Conservation (phyloP, 2,329 filamentous ascomycete genomes). For the Leptographium flavum region DNA sequence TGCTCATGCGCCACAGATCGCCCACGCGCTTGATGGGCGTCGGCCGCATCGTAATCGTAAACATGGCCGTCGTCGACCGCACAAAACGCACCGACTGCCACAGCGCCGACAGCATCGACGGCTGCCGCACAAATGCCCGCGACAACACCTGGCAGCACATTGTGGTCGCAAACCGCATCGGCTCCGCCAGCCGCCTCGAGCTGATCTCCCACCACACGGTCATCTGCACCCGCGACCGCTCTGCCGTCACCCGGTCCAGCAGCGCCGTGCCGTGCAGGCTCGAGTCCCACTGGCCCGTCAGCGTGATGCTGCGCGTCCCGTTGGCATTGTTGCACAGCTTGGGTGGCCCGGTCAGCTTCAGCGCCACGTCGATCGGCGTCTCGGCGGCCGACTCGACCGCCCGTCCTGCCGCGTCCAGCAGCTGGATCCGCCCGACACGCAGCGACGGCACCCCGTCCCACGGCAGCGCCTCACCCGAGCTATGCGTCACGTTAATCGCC, state of each 20-base stretch:
- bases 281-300: conserved; percentile 94
- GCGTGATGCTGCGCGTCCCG: conserved; percentile 72
- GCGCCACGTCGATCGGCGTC: conserved; percentile 59
- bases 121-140: conserved; percentile 69
- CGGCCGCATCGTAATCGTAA: conserved; percentile 73
- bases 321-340: conserved; percentile 75
- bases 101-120: conserved; percentile 73
- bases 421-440: conserved; percentile 64
- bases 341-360: conserved; percentile 67
- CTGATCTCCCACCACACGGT: conserved; percentile 74
- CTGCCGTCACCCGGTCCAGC: conserved; percentile 84
- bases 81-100: conserved; percentile 79
- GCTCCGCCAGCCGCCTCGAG: conserved; percentile 64
- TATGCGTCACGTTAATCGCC: conserved; percentile 78
- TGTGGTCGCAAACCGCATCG: conserved; percentile 75
- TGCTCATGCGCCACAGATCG: conserved; percentile 94
- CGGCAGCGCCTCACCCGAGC: conserved; percentile 71
- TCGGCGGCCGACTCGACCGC: neutral
- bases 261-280: conserved; percentile 84
- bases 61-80: conserved; percentile 74
- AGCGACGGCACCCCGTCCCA: conserved; percentile 75
- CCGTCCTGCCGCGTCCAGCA: conserved; percentile 76
- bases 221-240: conserved; percentile 84
- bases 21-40: conserved; percentile 81
- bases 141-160: conserved; percentile 73